Evolutionary conservation across 1,139 yeast species (phyloP), one percentile per base, ranked within the genome.

Genomic region (Pneumocystis wakefieldiae): DNA sequence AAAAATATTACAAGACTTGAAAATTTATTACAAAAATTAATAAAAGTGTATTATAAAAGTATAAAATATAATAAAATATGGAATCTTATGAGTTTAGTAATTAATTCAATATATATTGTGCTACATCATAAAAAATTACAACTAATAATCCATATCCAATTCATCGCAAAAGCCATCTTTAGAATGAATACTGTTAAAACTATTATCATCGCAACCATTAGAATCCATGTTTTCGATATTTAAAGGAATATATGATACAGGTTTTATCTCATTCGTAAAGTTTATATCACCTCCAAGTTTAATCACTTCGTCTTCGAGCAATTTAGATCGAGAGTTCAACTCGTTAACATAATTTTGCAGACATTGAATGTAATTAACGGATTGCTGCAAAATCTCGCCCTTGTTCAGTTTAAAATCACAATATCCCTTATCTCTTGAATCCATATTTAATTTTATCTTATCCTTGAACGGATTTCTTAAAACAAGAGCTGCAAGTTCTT

Each of bases 331-430:
- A 42, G 65, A 61, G n/a, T 83, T 37, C 29, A 65, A 66, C 64
- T 82, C 82, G 70, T 90, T 97, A 66, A 90, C 87, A 65, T 82
- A 78, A 66, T 82, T 82, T 74, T 90, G 96, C 59, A 91, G 76
- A 68, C 78, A 77, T 67, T 83, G 84, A 63, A 91, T 84, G 71
- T 89, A 91, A 69, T 89, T 96, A 2, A 90, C 95, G 0, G 94
- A 83, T 70, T 87, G 86, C 24, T 90, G 81, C 67, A 91, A 76
- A 12, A 91, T 87, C 69, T 90, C 95, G 1, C 97, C 97, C 75
- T 91, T 91, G 71, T 90, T 90, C 0, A 97, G 97, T 69, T 86
- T 86, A 3, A 87, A 66, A 3, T 66, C 64, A 19, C 68, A 61
- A 35, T 59, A 62, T 24, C 60, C 60, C 2, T 65, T 12, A 17